Conservation (phyloP, 164 flowering plant species). For the Liquidambar formosana region DNA sequence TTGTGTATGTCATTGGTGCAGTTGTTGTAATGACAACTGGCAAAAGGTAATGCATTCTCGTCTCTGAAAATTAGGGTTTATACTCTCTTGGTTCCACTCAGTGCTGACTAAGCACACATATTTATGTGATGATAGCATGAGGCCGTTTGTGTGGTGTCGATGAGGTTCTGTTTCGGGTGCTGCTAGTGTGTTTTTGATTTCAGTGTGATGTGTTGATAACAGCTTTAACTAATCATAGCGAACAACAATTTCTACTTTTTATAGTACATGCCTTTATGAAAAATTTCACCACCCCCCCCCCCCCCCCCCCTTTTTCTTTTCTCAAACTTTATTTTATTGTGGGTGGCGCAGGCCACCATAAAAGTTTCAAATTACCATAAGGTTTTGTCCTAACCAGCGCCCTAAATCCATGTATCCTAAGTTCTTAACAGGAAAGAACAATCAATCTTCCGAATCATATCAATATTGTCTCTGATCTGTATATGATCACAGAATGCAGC, state of each 20-base stretch:
- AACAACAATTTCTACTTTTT: neutral
- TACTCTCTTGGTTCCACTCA: constrained; percentile 6
- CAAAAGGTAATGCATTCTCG: constrained; percentile 68
- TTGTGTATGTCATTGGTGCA: constrained; percentile 63
- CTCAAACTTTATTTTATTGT: neutral
- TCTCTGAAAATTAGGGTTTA: neutral
- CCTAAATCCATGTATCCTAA: no score
- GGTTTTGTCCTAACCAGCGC: no score
- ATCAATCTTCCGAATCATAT: no score
- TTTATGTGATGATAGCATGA: neutral
- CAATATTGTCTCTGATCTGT: no score
- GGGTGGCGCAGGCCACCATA: neutral
- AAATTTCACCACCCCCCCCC: neutral
- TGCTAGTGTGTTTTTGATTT: neutral
- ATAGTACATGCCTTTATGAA: neutral
- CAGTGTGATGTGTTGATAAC: neutral
- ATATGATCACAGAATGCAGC: no score
- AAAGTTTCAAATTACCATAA: no score
- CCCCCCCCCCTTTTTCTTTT: no score
- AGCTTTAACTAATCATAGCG: neutral
- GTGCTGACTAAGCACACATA: neutral
- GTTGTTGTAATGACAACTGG: constrained; percentile 95
- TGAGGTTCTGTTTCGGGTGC: neutral
- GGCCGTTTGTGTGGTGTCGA: neutral
- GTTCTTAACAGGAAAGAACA: no score